Evolutionary conservation across 257 asterid species (phyloP).

Genomic region (Jacaranda mimosifolia): DNA sequence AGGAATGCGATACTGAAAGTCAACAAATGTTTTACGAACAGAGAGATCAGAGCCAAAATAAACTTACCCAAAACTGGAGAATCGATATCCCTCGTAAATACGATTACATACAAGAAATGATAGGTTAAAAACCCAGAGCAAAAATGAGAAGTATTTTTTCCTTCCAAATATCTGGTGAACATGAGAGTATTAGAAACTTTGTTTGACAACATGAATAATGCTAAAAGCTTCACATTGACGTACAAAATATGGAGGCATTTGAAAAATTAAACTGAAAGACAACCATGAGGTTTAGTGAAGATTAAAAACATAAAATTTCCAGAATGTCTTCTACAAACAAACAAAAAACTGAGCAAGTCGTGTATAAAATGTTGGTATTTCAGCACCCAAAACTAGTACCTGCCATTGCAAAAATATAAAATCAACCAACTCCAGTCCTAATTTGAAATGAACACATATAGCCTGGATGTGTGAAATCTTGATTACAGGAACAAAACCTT

Average conservation of each 20-base stretch:
- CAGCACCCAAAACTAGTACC: slow-evolving; percentile 14
- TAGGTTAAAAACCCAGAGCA: slow-evolving; percentile 79
- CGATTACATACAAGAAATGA: slow-evolving; percentile 80
- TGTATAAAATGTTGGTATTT: slow-evolving; percentile 16
- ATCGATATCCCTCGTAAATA: slow-evolving; percentile 79
- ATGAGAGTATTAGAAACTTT: slow-evolving; percentile 50
- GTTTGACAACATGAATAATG: slow-evolving; percentile 13
- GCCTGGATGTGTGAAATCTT: neutral
- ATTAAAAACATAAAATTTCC: slow-evolving; percentile 7
- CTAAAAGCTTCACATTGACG: slow-evolving; percentile 16
- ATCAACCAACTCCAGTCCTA: neutral
- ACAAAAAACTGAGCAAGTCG: neutral
- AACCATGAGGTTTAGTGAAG: slow-evolving; percentile 19
- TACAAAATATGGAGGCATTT: slow-evolving; percentile 4
- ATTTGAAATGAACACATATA: neutral
- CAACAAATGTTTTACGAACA: slow-evolving; percentile 25
- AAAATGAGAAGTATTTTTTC: slow-evolving; percentile 65
- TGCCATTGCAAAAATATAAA: neutral
- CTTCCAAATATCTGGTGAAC: slow-evolving; percentile 72
- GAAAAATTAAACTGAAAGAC: slow-evolving; percentile 12
- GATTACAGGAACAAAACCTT: neutral
- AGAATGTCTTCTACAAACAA: neutral
- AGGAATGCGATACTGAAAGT: slow-evolving; percentile 4
- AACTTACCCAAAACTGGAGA: slow-evolving; percentile 82
- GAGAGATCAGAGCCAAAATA: slow-evolving; percentile 23